A percentile compares a stretch with the other conserved stretches of the same genome.
Evolutionary conservation across 2,329 filamentous ascomycete species (phyloP).

Genomic region (Monosporascus sp.): DNA sequence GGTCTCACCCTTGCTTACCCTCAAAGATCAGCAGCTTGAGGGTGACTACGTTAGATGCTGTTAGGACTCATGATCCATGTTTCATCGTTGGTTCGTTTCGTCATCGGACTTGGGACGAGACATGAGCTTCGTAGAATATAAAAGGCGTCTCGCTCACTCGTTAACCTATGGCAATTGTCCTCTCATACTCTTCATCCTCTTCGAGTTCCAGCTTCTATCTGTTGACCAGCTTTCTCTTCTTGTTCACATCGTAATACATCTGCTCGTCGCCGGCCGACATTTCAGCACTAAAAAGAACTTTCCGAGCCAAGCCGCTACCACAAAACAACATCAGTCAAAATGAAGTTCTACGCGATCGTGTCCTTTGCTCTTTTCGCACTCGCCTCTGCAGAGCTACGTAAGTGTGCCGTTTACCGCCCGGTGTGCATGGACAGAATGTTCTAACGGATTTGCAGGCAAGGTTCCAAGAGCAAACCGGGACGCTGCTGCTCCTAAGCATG

Average conservation of each 20-base stretch:
- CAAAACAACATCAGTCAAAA: slow-evolving; percentile 34
- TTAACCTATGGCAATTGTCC: slow-evolving; percentile 6
- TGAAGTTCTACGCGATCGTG: slow-evolving; percentile 47
- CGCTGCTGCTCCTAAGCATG: slow-evolving; percentile 1
- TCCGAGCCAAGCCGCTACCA: slow-evolving; percentile 12
- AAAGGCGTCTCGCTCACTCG: slow-evolving; percentile 14
- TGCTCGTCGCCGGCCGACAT: slow-evolving; percentile 50
- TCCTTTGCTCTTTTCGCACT: slow-evolving; percentile 42
- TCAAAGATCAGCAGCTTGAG: too few relatives aligned
- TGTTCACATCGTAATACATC: slow-evolving; percentile 25
- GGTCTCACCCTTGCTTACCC: too few relatives aligned
- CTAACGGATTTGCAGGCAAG: slow-evolving; percentile 22
- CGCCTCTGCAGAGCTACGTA: slow-evolving; percentile 37
- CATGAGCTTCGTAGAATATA: neutral
- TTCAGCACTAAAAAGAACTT: slow-evolving; percentile 23
- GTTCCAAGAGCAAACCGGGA: slow-evolving; percentile 26
- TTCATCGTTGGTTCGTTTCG: too few relatives aligned
- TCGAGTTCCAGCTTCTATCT: slow-evolving; percentile 13
- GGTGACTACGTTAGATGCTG: too few relatives aligned
- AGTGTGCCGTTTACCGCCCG: slow-evolving; percentile 4
- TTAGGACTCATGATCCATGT: too few relatives aligned
- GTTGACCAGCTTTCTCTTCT: slow-evolving; percentile 20
- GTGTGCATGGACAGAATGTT: neutral
- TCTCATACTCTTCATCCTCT: slow-evolving; percentile 20
- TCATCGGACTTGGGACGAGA: too few relatives aligned